Base-by-base conservation (phyloP, 2,329 filamentous ascomycete genomes). In the Parasarocladium wereldwijsianum region DNA sequence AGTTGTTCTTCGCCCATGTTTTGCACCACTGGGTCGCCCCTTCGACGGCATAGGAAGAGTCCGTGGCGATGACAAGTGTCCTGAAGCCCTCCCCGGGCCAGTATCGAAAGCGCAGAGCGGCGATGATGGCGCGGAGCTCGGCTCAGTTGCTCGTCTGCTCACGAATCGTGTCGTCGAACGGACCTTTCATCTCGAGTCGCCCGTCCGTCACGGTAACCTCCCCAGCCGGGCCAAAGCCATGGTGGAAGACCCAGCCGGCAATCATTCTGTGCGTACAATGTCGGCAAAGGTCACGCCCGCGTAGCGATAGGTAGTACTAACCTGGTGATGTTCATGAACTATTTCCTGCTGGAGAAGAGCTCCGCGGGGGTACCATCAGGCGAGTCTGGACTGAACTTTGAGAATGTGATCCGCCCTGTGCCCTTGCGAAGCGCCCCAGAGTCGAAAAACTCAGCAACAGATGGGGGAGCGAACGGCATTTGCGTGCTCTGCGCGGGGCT, bases 101-200 rank as follows among this genome's bases (percentile, higher is more conserved):
- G 36, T 42, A 7, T 3, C 53, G 46, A 38, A 52, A 58, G 17
- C 55, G 48, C 15, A 70, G 50, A 4, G 58, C 68, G 5, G 53
- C 60, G 26, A 69, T 58, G 5, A 60, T 61, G 5, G 65, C 66
- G 10, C 65, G 66, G 6, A 73, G 55, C 42, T 70, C 63, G 3
- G 68, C 68, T 4, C 66, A 54, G 37, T 69, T 65, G 47, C 55
- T 68, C 13, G 54, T 68, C 34, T 62, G 58, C 6, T 37, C 29
- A 5, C 12, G 8, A 23, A 42, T 33, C 0, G 29, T 11, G 15
- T 54, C 43, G 9, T 54, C 58, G 27, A 44, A 57, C 3, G 60
- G 60, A 0, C 64, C 61, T 20, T 45, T 31, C 3, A 37, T 41
- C 41, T 68, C 63, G 4, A 67, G 49, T 10, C 50, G 54, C 31